Base-by-base conservation (phyloP, 805 yeast species). In the Hanseniaspora pseudoguilliermondii region DNA sequence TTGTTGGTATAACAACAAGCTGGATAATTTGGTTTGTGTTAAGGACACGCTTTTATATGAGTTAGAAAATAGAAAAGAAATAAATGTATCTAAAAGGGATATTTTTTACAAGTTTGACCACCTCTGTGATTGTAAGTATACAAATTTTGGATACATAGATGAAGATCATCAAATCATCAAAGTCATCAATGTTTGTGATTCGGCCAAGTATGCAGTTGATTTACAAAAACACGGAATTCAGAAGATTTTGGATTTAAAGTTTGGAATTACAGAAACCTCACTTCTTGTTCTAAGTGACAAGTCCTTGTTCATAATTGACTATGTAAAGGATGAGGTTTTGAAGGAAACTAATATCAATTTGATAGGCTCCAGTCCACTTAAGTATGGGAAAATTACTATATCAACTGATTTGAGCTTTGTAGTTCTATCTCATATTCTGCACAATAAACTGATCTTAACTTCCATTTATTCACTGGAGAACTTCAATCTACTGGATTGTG, bases 181-280 rank as follows among this genome's bases (percentile, higher is more conserved):
- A n/a, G n/a, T 53, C 9, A 29, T 46, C n/a, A 42, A 53, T 43
- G 23, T 29, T 2, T 21, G 10, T 18, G 47, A n/a, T 3, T 38
- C 16, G 7, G 21, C 18, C 10, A 25, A 46, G n/a, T 27, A 25
- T n/a, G 36, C 13, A 16, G 11, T 53, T 21, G 44, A 53, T 23
- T 18, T 53, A 27, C 42, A 13, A 20, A 21, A 29, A 25, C 36
- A 44, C 16, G 21, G 25, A 11, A 16, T 43, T 15, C 10, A 38
- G 6, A 53, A 18, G n/a, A 18, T 53, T 13, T 32, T 53, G 20
- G 56, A 53, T 32, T 29, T 53, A 20, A 53, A 53, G 21, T 43
- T 42, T 32, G 56, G 56, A 13, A 41, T 53, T 2, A 53, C 50
- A 20, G 56, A 53, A 39, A 46, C 49, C 2, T 53, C 56, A 3